Evolutionary conservation across 345 rosid genomes (phyloP), one percentile per base, ranked within the genome.

Genomic region (Hibiscus tridactylites): DNA sequence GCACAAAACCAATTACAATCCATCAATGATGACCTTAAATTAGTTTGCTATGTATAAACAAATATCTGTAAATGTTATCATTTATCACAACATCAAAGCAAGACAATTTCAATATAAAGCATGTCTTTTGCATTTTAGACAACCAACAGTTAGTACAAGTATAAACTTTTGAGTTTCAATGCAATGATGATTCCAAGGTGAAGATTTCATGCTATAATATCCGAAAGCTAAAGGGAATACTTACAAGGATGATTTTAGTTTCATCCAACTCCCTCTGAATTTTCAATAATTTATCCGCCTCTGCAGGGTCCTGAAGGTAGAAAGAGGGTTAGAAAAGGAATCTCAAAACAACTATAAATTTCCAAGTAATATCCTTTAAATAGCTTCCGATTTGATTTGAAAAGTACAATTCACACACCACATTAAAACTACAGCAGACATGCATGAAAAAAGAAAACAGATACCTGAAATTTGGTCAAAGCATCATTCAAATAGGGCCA

Each of bases 211-310:
- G 24, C 24, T 21, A 21, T 21, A 21, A 21, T 21, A 21, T 21
- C 24, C 24, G 24, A 21, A 21, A 21, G 24, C 24, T 21, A 21
- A 21, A 21, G 24, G 24, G 24, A 21, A 65, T 19, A 84, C 97
- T 87, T 84, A 96, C 97, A 64, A 96, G 98, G 78, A 96, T 91
- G 78, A 96, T 92, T 83, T 96, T 96, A 6, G 99, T 96, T 78
- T 96, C 98, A 76, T 96, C 98, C 89, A 96, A 86, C 78, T 92
- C 98, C 85, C 95, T 89, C 81, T 96, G 99, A 76, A 96, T 96
- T 85, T 86, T 96, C 88, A 96, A 73, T 80, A 96, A 84, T 79
- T 92, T 96, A 79, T 91, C 99, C 5, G 99, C 99, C 82, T 95
- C 99, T 11, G 94, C 97, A 75, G 97, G 99, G 78, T 95, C 97